Conservation (phyloP, 352 stramenopile species). For the Phytopythium vexans region DNA sequence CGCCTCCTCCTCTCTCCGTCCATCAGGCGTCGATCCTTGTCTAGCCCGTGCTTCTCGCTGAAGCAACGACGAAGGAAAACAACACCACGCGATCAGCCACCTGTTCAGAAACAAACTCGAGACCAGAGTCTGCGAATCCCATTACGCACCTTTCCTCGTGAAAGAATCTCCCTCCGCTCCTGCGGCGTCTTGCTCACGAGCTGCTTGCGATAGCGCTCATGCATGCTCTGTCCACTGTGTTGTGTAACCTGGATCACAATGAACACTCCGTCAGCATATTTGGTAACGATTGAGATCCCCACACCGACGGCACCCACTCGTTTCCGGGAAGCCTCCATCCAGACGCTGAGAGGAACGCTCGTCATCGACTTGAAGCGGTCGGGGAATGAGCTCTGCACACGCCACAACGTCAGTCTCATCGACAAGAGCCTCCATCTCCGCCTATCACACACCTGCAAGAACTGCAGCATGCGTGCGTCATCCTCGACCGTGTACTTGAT, state of each 20-base stretch:
- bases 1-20: background rate
- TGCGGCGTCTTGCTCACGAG: conserved; percentile 29
- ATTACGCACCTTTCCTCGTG: conserved; percentile 20
- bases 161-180: conserved; percentile 28
- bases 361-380: conserved; percentile 10
- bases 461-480: conserved; percentile 48
- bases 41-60: background rate
- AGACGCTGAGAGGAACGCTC: conserved; percentile 12
- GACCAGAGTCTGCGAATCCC: too few species aligned
- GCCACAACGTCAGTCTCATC: too few species aligned
- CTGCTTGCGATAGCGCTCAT: conserved; percentile 47
- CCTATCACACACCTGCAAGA: conserved; percentile 17
- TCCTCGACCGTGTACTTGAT: conserved; percentile 36
- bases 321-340: conserved; percentile 10
- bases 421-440: background rate
- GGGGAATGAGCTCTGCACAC: conserved; percentile 1
- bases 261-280: too few species aligned
- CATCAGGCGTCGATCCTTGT: background rate
- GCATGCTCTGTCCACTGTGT: conserved; percentile 45
- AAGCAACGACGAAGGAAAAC: background rate
- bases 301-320: background rate
- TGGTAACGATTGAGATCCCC: too few species aligned
- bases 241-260: conserved; percentile 18
- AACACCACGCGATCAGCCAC: background rate
- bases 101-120: background rate